These are phyloP conservation scores for Magnaporthiopsis incrustans DNA, from an alignment of 2,329 filamentous ascomycete species.

Conservation along the genomic window DNA sequence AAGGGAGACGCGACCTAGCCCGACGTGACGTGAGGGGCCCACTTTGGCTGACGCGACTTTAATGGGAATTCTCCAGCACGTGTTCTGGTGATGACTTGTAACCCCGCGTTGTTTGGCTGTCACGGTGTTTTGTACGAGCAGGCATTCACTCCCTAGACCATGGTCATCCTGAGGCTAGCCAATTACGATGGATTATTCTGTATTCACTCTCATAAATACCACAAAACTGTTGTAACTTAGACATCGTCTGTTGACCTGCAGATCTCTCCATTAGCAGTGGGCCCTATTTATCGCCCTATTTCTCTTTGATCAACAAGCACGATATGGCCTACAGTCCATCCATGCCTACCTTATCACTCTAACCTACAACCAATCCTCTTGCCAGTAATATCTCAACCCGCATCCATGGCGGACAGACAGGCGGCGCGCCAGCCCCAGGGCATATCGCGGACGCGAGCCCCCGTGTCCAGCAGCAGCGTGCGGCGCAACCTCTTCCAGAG, in stretches of 20 bases:
- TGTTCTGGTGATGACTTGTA: neutral
- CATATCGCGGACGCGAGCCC: constrained; percentile 1
- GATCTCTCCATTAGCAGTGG: too few species aligned
- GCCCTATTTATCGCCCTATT: too few species aligned
- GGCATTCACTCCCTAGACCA: neutral
- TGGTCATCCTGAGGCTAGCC: too few species aligned
- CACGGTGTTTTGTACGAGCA: neutral
- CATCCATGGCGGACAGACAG: constrained; percentile 14
- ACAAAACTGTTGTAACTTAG: too few species aligned
- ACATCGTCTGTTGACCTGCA: too few species aligned
- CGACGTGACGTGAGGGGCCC: constrained; percentile 3
- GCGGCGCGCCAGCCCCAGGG: constrained; percentile 6
- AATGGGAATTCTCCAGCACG: neutral
- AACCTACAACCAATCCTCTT: too few species aligned
- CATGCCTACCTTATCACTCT: too few species aligned
- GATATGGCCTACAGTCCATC: too few species aligned
- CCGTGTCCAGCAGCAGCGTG: constrained; percentile 21
- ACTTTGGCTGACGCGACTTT: neutral
- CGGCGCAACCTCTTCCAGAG: constrained; percentile 53
- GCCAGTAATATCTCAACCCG: neutral
- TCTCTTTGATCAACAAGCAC: too few species aligned
- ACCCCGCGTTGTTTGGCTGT: neutral
- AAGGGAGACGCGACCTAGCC: neutral
- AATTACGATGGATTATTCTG: too few species aligned
- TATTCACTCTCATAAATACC: too few species aligned